phyloP scores from a whole-genome alignment of 2,329 filamentous ascomycete genomes.

The Pseudogymnoascus sp. region DNA sequence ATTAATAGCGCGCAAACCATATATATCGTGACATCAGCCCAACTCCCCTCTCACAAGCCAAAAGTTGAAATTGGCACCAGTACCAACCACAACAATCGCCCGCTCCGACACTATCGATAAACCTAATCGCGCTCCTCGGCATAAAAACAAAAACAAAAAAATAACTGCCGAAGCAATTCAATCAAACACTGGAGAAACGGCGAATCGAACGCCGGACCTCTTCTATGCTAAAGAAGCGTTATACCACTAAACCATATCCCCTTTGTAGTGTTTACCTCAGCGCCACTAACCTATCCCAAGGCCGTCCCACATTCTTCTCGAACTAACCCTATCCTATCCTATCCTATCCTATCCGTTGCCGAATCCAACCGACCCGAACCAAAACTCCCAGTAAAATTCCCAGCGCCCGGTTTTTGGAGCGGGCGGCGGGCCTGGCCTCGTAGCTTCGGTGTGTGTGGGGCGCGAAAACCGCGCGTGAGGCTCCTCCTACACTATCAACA shows the following conservation, averaged over 20 bases:
- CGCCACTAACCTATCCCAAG: not conserved
- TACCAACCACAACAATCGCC: not conserved
- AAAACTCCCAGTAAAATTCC: not conserved
- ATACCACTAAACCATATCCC: conserved; percentile 5
- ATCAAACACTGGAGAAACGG: conserved; percentile 1
- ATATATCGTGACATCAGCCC: not conserved
- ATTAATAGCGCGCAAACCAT: not conserved
- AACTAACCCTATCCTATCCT: no score
- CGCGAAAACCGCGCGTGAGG: not conserved
- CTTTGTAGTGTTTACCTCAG: not conserved
- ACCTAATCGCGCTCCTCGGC: not conserved
- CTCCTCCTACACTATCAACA: not conserved
- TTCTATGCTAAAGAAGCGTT: conserved; percentile 6
- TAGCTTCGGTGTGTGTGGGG: not conserved
- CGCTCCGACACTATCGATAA: not conserved
- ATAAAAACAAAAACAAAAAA: not conserved
- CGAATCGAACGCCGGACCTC: conserved; percentile 7
- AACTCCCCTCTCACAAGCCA: not conserved
- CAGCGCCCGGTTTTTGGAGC: not conserved
- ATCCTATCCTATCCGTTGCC: no score
- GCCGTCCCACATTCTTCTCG: not conserved
- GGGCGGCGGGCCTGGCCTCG: not conserved
- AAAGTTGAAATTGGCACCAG: not conserved
- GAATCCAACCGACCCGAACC: no score
- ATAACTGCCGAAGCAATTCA: not conserved